These are phyloP conservation scores for Starmera caribaea DNA, from an alignment of 805 yeast genomes.

Conservation along the genomic window DNA sequence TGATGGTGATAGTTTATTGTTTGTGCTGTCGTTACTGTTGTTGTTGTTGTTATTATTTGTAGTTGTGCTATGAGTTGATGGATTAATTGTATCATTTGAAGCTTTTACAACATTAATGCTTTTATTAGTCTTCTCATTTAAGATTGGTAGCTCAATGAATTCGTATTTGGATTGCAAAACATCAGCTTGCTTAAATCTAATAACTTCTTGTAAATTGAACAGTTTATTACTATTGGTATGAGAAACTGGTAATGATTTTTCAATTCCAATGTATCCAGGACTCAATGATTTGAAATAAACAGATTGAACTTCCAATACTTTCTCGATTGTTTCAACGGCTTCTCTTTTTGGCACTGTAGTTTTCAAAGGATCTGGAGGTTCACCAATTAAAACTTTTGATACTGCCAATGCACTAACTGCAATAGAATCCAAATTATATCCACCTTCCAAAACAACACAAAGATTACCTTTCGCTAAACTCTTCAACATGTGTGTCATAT, in stretches of 20 bases:
- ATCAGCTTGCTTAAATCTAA: slow-evolving; percentile 61
- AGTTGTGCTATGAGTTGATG: no score
- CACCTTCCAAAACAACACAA: slow-evolving; percentile 92
- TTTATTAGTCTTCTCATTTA: slow-evolving; percentile 21
- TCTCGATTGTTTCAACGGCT: slow-evolving; percentile 71
- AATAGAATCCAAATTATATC: slow-evolving; percentile 87
- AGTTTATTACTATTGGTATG: slow-evolving; percentile 27
- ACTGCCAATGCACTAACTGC: slow-evolving; percentile 88
- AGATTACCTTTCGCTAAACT: slow-evolving; percentile 81
- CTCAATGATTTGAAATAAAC: slow-evolving; percentile 79
- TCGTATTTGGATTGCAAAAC: slow-evolving; percentile 43
- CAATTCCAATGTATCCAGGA: slow-evolving; percentile 45
- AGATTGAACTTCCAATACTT: slow-evolving; percentile 72
- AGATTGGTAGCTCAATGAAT: slow-evolving; percentile 62
- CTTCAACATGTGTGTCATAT: slow-evolving; percentile 88
- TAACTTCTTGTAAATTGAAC: slow-evolving; percentile 55
- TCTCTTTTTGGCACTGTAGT: slow-evolving; percentile 61
- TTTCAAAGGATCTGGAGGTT: slow-evolving; percentile 79
- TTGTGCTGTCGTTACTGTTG: no score
- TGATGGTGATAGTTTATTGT: slow-evolving; percentile 1
- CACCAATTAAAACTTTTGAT: slow-evolving; percentile 85
- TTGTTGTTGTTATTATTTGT: no score
- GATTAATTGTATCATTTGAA: no score
- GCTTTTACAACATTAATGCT: no score
- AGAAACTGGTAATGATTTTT: slow-evolving; percentile 24